Base-by-base conservation (phyloP, 1,284 basidiomycete species). In the Neolentinus lepideus region DNA sequence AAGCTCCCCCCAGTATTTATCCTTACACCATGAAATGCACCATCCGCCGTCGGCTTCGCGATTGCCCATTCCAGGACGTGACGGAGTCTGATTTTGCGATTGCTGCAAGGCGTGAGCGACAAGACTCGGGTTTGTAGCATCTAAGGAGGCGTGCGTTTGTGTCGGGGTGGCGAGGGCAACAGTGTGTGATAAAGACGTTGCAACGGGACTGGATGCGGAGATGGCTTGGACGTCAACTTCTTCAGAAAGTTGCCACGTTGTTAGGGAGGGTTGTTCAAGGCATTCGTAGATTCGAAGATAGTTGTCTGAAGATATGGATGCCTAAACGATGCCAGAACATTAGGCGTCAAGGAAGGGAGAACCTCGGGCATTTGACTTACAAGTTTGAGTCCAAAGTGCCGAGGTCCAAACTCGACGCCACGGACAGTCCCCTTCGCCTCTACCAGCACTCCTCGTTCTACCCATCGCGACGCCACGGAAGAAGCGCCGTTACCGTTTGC, bases 1-100 rank as follows among this genome's bases (percentile, higher is more conserved):
- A 24, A 95, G 67, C 65, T 94, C 90, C 0, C 94, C 94, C 92
- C 93, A 95, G 70, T 93, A 95, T 58, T 81, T 78, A 63, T 98
- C 94, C 64, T 92, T 91, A 69, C 94, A 97, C 93, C 94, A 98
- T 21, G 88, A 89, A 47, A 98, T 69, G 58, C 86, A 88, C 92
- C 94, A 97, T 0, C 91, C 94, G 9, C 93, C 93, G 58, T 92
- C 87, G 1, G 91, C 91, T 67, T 91, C 90, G 29, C 83, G 75
- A 60, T 81, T 83, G 0, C 84, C 85, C 16, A 76, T 59, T 0
- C 81, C 82, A n/a, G 79, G 73, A 43, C 82, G 71, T n/a, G 66
- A 57, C 35, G 64, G 69, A 14, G 59, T 66, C 56, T 77, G 76
- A 57, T 74, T 70, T 43, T 80, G 73, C 29, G 78, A 75, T 62